Percentiles rank a stretch among this genome's conserved stretches.
Evolutionary conservation across 495 filamentous ascomycete genomes (phyloP).

Genomic region (Penicillium dipodomyicola): DNA sequence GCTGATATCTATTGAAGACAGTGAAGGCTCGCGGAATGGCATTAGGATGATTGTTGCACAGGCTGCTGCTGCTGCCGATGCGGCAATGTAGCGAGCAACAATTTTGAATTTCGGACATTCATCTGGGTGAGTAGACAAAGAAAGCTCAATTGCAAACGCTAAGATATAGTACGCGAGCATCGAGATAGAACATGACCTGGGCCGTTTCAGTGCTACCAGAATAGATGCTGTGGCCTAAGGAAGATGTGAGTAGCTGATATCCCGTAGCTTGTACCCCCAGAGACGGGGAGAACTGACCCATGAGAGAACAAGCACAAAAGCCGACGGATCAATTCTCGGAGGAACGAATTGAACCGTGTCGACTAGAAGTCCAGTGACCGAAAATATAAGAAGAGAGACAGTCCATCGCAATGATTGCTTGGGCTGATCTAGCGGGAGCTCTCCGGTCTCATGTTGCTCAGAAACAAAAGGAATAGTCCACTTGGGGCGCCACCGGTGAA

Average conservation of each 20-base stretch:
- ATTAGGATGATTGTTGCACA: slow-evolving; percentile 61
- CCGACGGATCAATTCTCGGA: slow-evolving; percentile 23
- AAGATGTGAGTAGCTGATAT: slow-evolving; percentile 12
- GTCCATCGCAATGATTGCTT: slow-evolving; percentile 34
- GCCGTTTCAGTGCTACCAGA: slow-evolving; percentile 48
- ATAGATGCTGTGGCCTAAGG: slow-evolving; percentile 42
- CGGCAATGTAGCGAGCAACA: slow-evolving; percentile 40
- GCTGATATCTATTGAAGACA: slow-evolving; percentile 62
- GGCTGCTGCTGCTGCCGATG: slow-evolving; percentile 39
- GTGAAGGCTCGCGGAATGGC: slow-evolving; percentile 63
- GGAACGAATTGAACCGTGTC: slow-evolving; percentile 42
- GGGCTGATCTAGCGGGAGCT: slow-evolving; percentile 27
- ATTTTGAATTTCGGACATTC: slow-evolving; percentile 26
- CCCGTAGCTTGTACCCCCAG: no score
- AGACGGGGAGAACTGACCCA: slow-evolving; percentile 43
- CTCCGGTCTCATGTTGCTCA: slow-evolving; percentile 36
- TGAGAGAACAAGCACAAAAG: slow-evolving; percentile 36
- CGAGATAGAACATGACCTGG: slow-evolving; percentile 41
- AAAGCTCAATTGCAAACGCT: slow-evolving; percentile 42
- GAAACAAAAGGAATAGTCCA: slow-evolving; percentile 52
- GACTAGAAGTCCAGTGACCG: slow-evolving; percentile 38
- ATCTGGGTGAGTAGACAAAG: slow-evolving; percentile 31
- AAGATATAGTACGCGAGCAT: slow-evolving; percentile 34
- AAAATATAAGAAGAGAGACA: slow-evolving; percentile 40
- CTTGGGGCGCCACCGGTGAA: slow-evolving; percentile 38